Base-by-base conservation (phyloP, 2,329 filamentous ascomycete genomes). In the Talaromyces islandicus region DNA sequence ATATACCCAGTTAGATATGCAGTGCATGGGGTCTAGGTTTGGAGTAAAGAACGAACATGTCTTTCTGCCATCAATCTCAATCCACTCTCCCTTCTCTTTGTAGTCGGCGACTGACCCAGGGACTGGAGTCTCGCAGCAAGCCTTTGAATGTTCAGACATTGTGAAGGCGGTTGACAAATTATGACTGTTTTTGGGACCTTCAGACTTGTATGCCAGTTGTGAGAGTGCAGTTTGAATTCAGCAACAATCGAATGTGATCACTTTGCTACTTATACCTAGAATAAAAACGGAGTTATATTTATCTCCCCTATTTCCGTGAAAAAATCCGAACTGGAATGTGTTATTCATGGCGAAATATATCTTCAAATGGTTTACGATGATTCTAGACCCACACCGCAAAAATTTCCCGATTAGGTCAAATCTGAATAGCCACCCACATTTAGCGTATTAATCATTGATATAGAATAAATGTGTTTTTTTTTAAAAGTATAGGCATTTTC, bases 111-210 rank as follows among this genome's bases (percentile, higher is more conserved):
- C 50, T 4, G 50, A 50, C 19, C 24, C 35, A 19, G 59, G 54
- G 1, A 57, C 59, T 4, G 59, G 38, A 7, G 50, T 29, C 54
- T 60, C 59, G 38, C 59, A 60, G 54, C 59, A 60, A 19, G 59
- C 48, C 7, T 48, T 60, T 17, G 59, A 60, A 32, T 60, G 38
- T 27, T 19, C 27, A 10, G 59, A 54, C 43, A 46, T 46, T 46
- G 7, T 46, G 19, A 46, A 11, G n/a, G 17, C 24, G 3, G 6
- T 43, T n/a, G 43, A 46, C 14, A 24, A 6, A 21, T 46, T 19
- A 12, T 21, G 10, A 21, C 7, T 10, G 7, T 46, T 4, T 41
- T 19, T 46, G 41, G 21, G n/a, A 7, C 12, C 7, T 46, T 21
- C 7, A 46, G 6, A 46, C 7, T 21, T 46, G 19, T 46, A 46